Evolutionary conservation across 2,329 filamentous ascomycete genomes (phyloP), one percentile per base, ranked within the genome.

Genomic region (Botrytis medusae): DNA sequence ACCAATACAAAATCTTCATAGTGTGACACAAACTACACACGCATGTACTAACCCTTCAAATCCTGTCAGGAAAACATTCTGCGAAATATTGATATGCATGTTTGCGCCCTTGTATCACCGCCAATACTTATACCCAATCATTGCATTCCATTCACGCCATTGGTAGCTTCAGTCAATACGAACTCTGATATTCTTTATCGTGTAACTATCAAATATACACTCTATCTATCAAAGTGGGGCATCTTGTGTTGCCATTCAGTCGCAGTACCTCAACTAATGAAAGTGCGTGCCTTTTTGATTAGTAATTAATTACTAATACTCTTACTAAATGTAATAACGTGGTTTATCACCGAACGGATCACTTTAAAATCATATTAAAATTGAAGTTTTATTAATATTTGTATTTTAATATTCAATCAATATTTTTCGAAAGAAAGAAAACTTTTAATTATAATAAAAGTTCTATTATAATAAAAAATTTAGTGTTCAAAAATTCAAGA

Each of bases 281-380:
- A 20, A 64, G 3, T 10, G 20, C 3, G 8, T 64, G 1, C 1
- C 7, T 29, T 0, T 25, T 32, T 12, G n/a, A 32, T 57, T 57
- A 29, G 51, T 57, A 29, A 57, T 57, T 9, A 9, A 29, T 32
- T 32, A 57, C 51, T 57, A 57, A 29, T 57, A 6, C 8, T 9
- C 1, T 2, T 2, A 57, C 18, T 63, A 22, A 20, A 22, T 8
- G 0, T 4, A 25, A n/a, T n/a, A n/a, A n/a, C n/a, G n/a, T n/a
- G n/a, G n/a, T n/a, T n/a, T n/a, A n/a, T n/a, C n/a, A n/a, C n/a
- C n/a, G n/a, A n/a, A n/a, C n/a, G n/a, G n/a, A n/a, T n/a, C n/a
- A n/a, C n/a, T n/a, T n/a, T n/a, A n/a, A n/a, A n/a, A n/a, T n/a
- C n/a, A n/a, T n/a, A n/a, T n/a, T n/a, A n/a, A n/a, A n/a, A n/a